A percentile compares a stretch with the other conserved stretches of the same genome.
Evolutionary conservation across 306 rosid species (phyloP).

Genomic region (Cucurbita pepo): DNA sequence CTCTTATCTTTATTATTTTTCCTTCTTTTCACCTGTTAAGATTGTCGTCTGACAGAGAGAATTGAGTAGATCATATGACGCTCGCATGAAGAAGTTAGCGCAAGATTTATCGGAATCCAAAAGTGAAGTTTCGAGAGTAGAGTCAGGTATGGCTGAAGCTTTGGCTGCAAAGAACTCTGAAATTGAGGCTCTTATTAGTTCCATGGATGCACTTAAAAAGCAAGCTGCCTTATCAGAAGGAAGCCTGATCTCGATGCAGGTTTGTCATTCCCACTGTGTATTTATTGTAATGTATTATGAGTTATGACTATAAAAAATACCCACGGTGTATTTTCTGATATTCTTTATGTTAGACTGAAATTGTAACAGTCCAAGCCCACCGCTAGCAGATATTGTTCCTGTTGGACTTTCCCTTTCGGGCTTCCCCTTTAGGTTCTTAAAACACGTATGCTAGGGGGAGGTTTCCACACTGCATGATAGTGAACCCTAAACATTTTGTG

Average conservation of each 20-base stretch:
- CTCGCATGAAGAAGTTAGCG: slow-evolving; percentile 68
- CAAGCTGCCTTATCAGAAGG: slow-evolving; percentile 90
- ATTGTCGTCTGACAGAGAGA: slow-evolving; percentile 54
- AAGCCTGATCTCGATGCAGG: slow-evolving; percentile 86
- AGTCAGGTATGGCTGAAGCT: slow-evolving; percentile 80
- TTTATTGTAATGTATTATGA: not conserved
- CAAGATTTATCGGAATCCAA: slow-evolving; percentile 59
- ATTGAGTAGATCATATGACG: slow-evolving; percentile 78
- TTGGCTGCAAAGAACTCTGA: slow-evolving; percentile 87
- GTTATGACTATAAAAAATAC: not conserved
- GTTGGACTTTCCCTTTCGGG: no score
- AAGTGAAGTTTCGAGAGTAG: slow-evolving; percentile 69
- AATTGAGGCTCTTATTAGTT: slow-evolving; percentile 67
- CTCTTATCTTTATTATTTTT: not conserved
- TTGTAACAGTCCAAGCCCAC: no score
- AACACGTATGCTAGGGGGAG: no score
- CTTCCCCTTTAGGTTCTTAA: no score
- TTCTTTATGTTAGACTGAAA: no score
- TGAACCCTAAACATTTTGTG: no score
- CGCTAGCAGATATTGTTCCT: no score
- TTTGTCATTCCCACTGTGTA: slow-evolving; percentile 5
- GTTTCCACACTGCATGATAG: no score
- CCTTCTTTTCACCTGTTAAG: slow-evolving; percentile 5
- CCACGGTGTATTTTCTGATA: no score
- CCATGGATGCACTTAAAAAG: slow-evolving; percentile 73